Base-by-base conservation (phyloP, 2,329 filamentous ascomycete species). In the Monosporascus sp. region DNA sequence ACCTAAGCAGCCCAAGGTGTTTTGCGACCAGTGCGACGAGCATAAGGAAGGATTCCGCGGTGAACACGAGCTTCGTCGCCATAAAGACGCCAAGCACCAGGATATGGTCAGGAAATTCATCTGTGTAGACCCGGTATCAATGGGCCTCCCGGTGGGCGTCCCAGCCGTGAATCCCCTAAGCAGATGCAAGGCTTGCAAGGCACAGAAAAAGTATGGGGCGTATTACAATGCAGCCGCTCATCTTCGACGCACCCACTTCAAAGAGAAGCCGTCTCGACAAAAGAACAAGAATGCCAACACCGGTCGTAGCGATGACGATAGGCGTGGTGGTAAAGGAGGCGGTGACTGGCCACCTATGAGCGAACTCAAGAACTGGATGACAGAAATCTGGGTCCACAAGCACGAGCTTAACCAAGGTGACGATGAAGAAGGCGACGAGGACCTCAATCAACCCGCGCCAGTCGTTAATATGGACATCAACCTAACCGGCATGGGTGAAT, bases 191-290 rank as follows among this genome's bases (percentile, higher is more conserved):
- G 82, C 88, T 47, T 97, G 93, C 69, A 80, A 79, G 48, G 79
- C 80, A 45, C 74, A 80, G 51, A 97, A 96, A 75, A 80, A 82
- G 54, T 97, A 97, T 62, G 88, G 88, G 3, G 89, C 89, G 17
- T 94, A 97, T 72, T 97, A 97, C 73, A 97, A 97, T 63, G 93
- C 92, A 0, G 91, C 91, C 0, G 93, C 91, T 0, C 93, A 97
- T 67, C 79, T 97, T 8, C 82, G 92, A 42, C 85, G 93, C 48
- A 87, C 88, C 0, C 93, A 97, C 68, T 97, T 97, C 77, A 89
- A 88, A 65, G 86, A 76, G 50, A 82, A 81, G 69, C 66, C 72
- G 2, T 65, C 72, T 7, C 74, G 79, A 15, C 72, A 71, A 37
- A 75, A 75, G 62, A 73, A 70, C 46, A 74, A 71, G 62, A 62